Evolutionary conservation across 1,284 basidiomycete genomes (phyloP).

Genomic region (Inonotus obliquus): DNA sequence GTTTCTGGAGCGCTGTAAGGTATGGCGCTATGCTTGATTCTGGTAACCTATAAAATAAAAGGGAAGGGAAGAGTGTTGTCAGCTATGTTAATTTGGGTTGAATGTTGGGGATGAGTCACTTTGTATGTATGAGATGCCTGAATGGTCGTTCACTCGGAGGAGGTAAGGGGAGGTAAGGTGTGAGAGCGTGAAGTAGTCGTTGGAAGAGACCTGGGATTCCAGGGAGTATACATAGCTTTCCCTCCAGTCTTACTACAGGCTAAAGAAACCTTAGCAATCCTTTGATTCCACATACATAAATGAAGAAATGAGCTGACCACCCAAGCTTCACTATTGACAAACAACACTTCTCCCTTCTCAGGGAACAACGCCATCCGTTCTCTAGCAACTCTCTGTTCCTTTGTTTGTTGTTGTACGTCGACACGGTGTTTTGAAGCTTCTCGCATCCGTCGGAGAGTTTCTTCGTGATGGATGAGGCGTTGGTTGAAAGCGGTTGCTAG

Average conservation of each 20-base stretch:
- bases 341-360: slow-evolving; percentile 67
- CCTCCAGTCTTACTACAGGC: slow-evolving; percentile 80
- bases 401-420: slow-evolving; percentile 54
- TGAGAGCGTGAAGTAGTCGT: slow-evolving; percentile 69
- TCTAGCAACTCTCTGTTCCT: slow-evolving; percentile 68
- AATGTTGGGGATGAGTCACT: slow-evolving; percentile 39
- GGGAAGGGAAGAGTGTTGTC: not conserved
- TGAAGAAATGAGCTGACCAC: slow-evolving; percentile 48
- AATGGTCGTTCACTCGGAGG: slow-evolving; percentile 64
- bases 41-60: slow-evolving; percentile 41
- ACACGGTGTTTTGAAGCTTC: slow-evolving; percentile 56
- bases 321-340: slow-evolving; percentile 74
- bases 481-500: slow-evolving; percentile 84
- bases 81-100: not conserved
- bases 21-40: slow-evolving; percentile 91
- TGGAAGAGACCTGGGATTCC: slow-evolving; percentile 88
- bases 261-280: slow-evolving; percentile 24
- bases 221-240: slow-evolving; percentile 85
- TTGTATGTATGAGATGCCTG: slow-evolving; percentile 75
- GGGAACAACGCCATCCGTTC: slow-evolving; percentile 85
- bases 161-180: slow-evolving; percentile 72
- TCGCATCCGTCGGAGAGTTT: slow-evolving; percentile 78
- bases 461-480: slow-evolving; percentile 69
- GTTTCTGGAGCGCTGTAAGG: slow-evolving; percentile 72
- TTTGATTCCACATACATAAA: not conserved